Base-by-base conservation (phyloP, 768 basidiomycete genomes). In the Phanerochaete carnosa region DNA sequence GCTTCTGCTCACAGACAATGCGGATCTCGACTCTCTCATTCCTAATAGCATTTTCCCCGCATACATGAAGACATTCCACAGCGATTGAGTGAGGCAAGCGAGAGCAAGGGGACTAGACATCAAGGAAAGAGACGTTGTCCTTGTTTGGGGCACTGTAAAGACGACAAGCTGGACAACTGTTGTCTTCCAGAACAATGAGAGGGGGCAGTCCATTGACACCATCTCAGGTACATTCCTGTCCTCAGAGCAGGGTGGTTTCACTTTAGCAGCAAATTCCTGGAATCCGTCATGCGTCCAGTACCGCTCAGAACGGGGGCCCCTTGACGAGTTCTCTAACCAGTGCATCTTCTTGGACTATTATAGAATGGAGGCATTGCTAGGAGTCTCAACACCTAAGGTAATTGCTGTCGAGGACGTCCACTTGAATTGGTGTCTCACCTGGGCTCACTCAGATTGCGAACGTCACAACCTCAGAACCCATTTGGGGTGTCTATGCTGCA, bases 1-100 rank as follows among this genome's bases (percentile, higher is more conserved):
- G 35, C 32, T 56, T n/a, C 37, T 56, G 19, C 55, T 56, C 26
- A 25, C 43, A 9, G 13, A 29, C 37, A 7, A 26, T n/a, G 37
- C 55, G 16, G 25, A 23, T 5, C 2, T 4, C 5, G 16, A 26
- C 2, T 23, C 35, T 3, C 1, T 56, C 22, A 7, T 2, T 5
- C 25, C 52, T 3, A 58, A 45, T 22, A 58, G 13, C 1, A 23
- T 25, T n/a, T 58, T 46, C n/a, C n/a, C 33, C 1, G 13, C 37
- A 13, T 63, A 63, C 22, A 63, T 60, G 53, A 32, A 49, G 25
- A 22, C 55, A 29, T n/a, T 59, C 26, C 58, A 56, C 30, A 29
- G 1, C 1, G 43, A 33, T 16, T 63, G 62, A 58, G 3, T 26
- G 4, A 23, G 43, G 26, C 35, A 25, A n/a, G 58, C 53, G 9